Percentiles rank a stretch among this genome's conserved stretches.
Evolutionary conservation across 2,329 filamentous ascomycete species (phyloP).

Genomic region (Claviceps monticola): DNA sequence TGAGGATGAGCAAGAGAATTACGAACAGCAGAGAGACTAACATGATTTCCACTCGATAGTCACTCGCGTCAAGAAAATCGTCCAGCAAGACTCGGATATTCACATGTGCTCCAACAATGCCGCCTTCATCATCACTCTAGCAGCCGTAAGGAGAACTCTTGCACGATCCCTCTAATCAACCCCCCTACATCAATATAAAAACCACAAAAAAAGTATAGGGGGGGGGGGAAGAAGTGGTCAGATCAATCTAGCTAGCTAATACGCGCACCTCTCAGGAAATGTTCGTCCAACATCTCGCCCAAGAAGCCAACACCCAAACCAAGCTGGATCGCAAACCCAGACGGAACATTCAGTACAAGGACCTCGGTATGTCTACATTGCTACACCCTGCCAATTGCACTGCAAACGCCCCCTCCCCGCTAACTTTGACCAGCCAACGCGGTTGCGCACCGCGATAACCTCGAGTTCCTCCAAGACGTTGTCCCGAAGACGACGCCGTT

Average conservation of each 20-base stretch:
- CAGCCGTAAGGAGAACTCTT: constrained; percentile 45
- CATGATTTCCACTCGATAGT: constrained; percentile 36
- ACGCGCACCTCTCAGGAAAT: constrained; percentile 50
- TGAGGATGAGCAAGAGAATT: no score
- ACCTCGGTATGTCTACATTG: constrained; percentile 49
- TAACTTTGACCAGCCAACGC: constrained; percentile 51
- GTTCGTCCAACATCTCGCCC: constrained; percentile 85
- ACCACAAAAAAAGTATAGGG: not conserved
- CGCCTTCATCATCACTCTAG: constrained; percentile 83
- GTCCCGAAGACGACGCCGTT: constrained; percentile 76
- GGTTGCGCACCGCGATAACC: constrained; percentile 76
- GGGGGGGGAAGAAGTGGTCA: not conserved
- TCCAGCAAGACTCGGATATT: constrained; percentile 76
- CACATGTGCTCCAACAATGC: constrained; percentile 82
- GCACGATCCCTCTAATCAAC: no score
- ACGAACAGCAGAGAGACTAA: no score
- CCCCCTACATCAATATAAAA: no score
- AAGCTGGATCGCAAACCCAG: constrained; percentile 86
- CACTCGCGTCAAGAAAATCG: constrained; percentile 90
- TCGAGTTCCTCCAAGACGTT: constrained; percentile 87
- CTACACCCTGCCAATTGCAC: not conserved
- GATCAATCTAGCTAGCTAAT: not conserved
- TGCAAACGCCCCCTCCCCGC: no score
- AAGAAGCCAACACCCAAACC: constrained; percentile 74
- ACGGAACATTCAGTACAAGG: constrained; percentile 89